Evolutionary conservation across 176 grass and related monocot species (phyloP), one percentile per base, ranked within the genome.

Genomic region (Oryza meridionalis): DNA sequence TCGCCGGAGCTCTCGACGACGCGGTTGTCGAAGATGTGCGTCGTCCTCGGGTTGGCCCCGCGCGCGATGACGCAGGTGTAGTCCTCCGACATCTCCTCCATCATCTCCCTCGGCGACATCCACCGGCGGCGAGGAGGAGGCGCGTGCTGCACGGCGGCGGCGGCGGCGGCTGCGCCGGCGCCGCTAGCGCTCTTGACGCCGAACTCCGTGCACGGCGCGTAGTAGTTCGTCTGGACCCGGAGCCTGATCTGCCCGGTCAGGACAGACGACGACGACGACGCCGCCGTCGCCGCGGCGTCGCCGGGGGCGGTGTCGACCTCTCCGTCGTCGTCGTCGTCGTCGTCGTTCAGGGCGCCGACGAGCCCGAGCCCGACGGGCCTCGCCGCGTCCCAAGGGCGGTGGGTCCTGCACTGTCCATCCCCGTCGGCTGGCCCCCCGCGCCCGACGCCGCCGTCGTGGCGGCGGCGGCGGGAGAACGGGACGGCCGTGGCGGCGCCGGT

Each of bases 11-110:
- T 88, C 74, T 86, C 86, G 27, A 93, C 47, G 42, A 91, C 71
- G 83, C 73, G 81, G 73, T 80, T 86, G 38, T 97, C 86, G 75
- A 97, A 93, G 55, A 97, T 91, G 79, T 91, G 89, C 35, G 84
- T 89, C 21, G 91, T 93, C 88, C 70, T 88, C 26, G 85, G 77
- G 86, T 86, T 88, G 11, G 89, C 71, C n/a, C 91, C 84, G 15
- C 90, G 91, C 6, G 82, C 79, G 63, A 93, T 93, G 55, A 97
- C 88, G 78, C 94, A 70, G 67, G 94, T 93, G 84, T 97, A 97
- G 79, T 86, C 89, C 85, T 93, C 91, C 55, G 94, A 96, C n/a
- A 83, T 82, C 72, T 90, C 89, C 72, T 90, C 89, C 82, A 91
- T 89, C 81, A 91, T 87, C 55, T 86, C 87, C 58, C 47, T 76